A percentile compares a stretch with the other conserved stretches of the same genome.
Conservation (phyloP, 805 yeast genomes). For the Metschnikowia henanensis region DNA sequence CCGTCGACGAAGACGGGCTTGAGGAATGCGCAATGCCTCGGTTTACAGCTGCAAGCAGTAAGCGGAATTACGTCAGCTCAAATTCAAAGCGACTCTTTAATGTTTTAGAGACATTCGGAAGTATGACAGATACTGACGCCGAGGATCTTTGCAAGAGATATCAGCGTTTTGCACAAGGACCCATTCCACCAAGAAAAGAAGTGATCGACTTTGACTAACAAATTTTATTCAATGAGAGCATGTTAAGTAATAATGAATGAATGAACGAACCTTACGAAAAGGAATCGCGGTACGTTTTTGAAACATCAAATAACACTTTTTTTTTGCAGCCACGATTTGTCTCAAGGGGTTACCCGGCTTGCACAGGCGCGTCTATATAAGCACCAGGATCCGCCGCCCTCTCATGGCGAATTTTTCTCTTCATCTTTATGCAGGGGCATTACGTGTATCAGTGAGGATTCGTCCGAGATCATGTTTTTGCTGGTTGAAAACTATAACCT, state of each 20-base stretch:
- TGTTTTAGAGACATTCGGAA: background rate
- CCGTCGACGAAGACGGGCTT: conserved; percentile 17
- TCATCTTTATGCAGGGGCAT: conserved; percentile 99
- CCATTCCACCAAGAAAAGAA: background rate
- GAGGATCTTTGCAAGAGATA: background rate
- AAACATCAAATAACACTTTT: background rate
- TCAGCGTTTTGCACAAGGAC: background rate
- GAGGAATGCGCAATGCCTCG: conserved; percentile 5
- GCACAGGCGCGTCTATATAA: conserved; percentile 11
- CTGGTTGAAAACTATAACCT: conserved; percentile 99
- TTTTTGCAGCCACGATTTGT: conserved; percentile 1
- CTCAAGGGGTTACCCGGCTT: conserved; percentile 17
- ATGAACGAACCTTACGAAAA: too few species aligned
- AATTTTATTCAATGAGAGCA: too few species aligned
- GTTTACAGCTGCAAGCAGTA: background rate
- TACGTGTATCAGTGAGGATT: conserved; percentile 99
- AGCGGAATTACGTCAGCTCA: background rate
- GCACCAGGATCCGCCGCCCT: conserved; percentile 8
- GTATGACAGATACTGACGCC: conserved; percentile 1
- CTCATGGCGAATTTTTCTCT: conserved; percentile 28
- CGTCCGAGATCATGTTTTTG: conserved; percentile 99
- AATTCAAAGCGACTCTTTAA: background rate
- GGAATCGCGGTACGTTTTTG: too few species aligned
- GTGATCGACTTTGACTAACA: conserved; percentile 3
- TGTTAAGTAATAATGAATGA: too few species aligned